Base-by-base conservation (phyloP, 2,329 filamentous ascomycete species). In the Penicillium aurantiogriseum region DNA sequence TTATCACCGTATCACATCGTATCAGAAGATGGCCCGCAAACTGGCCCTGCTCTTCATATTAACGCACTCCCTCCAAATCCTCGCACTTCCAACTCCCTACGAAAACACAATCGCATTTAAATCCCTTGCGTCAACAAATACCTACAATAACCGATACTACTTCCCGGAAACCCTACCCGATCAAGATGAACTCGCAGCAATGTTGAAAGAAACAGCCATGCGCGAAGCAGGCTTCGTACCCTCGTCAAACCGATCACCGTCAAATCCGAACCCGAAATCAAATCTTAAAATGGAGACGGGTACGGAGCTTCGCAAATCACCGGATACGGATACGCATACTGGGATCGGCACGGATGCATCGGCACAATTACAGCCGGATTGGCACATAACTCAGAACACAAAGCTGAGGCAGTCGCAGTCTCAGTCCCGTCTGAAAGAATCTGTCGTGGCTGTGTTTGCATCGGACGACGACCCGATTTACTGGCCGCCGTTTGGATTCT, bases 81-180 rank as follows among this genome's bases (percentile, higher is more conserved):
- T 46, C 33, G 42, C 54, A 5, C 44, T 57, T 9, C 49, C 42
- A 4, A 47, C 13, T 2, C 17, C 29, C 29, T 5, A 21, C 13
- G 43, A 48, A 31, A 27, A 4, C 45, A 15, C 39, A 29, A 23
- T 51, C 13, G 5, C 29, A 36, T 51, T 21, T 19, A 31, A n/a
- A 4, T 45, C 47, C 11, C 19, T 15, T 21, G 5, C 29, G 11
- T 43, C 40, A 15, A 10, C 33, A 23, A 25, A 21, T 25, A 13
- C 40, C 11, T 38, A 36, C 11, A 36, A 44, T 27, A 61, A 59
- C 56, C 49, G 40, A 45, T 63, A 58, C 48, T 65, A 63, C 40
- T 65, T 64, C 33, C 63, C 60, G 4, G 63, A 66, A 23, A 62
- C 58, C 3, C 25, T 65, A 0, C 59, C 58, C 0, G 61, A 65